A percentile compares a stretch with the other conserved stretches of the same genome.
phyloP scores from a whole-genome alignment of 2,329 filamentous ascomycete genomes.

The Shiraia bambusicola region DNA sequence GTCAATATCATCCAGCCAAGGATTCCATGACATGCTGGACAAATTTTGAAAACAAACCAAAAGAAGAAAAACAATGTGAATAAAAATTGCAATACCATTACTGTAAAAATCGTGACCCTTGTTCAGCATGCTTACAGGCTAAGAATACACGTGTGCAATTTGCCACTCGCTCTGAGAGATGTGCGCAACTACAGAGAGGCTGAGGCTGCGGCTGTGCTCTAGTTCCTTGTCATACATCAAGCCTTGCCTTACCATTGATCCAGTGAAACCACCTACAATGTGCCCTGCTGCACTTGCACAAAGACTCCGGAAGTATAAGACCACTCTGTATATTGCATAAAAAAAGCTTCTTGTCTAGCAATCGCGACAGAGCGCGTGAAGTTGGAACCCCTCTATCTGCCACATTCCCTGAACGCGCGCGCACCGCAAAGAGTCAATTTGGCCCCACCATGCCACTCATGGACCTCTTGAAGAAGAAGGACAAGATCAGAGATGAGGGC shows the following conservation, averaged over 20 bases:
- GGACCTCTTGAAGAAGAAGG: constrained; percentile 65
- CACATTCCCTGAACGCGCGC: constrained; percentile 16
- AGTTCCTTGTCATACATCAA: constrained; percentile 20
- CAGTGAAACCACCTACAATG: constrained; percentile 25
- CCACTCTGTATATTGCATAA: constrained; percentile 33
- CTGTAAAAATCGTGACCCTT: too few relatives aligned
- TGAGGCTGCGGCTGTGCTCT: constrained; percentile 25
- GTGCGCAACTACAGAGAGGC: constrained; percentile 26
- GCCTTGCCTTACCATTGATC: constrained; percentile 26
- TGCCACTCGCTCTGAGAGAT: constrained; percentile 1
- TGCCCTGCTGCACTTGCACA: constrained; percentile 21
- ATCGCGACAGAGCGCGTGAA: constrained; percentile 7
- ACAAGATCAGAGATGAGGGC: constrained; percentile 54
- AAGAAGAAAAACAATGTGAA: not conserved
- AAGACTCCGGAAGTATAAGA: constrained; percentile 36
- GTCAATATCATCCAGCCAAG: not conserved
- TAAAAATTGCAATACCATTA: too few relatives aligned
- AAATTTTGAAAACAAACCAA: not conserved
- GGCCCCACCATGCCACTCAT: constrained; percentile 57
- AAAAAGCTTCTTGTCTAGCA: constrained; percentile 3
- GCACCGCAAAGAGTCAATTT: constrained; percentile 13
- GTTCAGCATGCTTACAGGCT: not conserved
- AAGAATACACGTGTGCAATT: not conserved
- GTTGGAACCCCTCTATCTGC: constrained; percentile 6
- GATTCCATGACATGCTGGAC: not conserved